Evolutionary conservation across 129 eudicot genomes (phyloP).

Genomic region (Tagetes patula): DNA sequence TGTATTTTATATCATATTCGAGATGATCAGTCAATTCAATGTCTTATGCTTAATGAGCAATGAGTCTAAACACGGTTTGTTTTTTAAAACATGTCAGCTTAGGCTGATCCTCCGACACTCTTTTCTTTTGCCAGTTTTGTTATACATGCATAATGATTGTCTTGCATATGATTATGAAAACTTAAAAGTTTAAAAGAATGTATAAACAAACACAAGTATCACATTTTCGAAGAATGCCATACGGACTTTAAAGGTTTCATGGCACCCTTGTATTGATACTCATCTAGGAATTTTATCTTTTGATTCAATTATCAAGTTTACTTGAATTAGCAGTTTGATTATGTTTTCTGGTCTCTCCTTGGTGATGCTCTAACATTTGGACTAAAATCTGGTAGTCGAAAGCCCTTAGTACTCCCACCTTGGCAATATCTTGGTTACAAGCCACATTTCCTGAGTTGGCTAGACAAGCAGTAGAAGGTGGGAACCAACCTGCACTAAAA

Average conservation of each 20-base stretch:
- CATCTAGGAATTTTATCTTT: constrained; percentile 85
- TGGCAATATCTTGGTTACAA: constrained; percentile 95
- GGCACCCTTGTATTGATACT: constrained; percentile 93
- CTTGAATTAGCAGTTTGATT: not conserved
- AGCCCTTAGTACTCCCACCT: constrained; percentile 60
- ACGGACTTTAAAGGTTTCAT: constrained; percentile 62
- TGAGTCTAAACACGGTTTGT: too few relatives aligned
- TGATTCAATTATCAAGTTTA: constrained; percentile 86
- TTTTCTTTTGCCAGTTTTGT: too few relatives aligned
- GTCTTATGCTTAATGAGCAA: too few relatives aligned
- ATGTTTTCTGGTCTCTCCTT: not conserved
- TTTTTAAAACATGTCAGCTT: too few relatives aligned
- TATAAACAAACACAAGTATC: too few relatives aligned
- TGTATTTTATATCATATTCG: too few relatives aligned
- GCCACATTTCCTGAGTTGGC: constrained; percentile 90
- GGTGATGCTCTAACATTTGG: constrained; percentile 68
- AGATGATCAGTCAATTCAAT: too few relatives aligned
- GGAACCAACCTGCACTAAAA: constrained; percentile 53
- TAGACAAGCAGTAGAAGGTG: constrained; percentile 57
- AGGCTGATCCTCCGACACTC: too few relatives aligned
- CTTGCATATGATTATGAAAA: too few relatives aligned
- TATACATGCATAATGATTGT: too few relatives aligned
- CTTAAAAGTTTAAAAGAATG: too few relatives aligned
- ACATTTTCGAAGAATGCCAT: constrained; percentile 39
- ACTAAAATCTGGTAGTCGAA: constrained; percentile 51